Evolutionary conservation across 108 stramenopile genomes (phyloP).

Genomic region (Cyclotella kingstonii): DNA sequence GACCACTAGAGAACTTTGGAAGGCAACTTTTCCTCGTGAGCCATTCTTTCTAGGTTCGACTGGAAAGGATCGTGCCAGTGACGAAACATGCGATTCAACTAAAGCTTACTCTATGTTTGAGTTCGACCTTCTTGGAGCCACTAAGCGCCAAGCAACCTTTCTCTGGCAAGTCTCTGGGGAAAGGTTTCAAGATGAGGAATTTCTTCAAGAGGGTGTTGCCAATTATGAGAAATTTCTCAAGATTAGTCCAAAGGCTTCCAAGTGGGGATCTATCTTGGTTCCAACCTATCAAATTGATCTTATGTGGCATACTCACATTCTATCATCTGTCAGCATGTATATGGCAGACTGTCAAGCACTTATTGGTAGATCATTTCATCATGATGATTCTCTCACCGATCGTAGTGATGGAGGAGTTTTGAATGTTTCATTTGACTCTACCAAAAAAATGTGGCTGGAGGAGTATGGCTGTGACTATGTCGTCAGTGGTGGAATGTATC

Average conservation of each 20-base stretch:
- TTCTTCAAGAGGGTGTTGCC: constrained; percentile 37
- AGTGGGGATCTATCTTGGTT: constrained; percentile 29
- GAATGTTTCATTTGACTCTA: constrained; percentile 40
- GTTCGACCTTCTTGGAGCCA: constrained; percentile 39
- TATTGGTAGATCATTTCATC: constrained; percentile 37
- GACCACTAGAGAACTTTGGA: not conserved
- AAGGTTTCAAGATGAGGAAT: constrained; percentile 24
- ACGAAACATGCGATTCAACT: not conserved
- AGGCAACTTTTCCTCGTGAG: not conserved
- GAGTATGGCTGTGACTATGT: constrained; percentile 39
- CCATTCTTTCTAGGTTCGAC: constrained; percentile 1
- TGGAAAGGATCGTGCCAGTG: not conserved
- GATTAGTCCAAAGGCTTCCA: constrained; percentile 4
- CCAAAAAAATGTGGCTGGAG: constrained; percentile 46
- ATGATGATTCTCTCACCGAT: constrained; percentile 66
- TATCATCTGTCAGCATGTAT: constrained; percentile 31
- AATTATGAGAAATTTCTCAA: constrained; percentile 43
- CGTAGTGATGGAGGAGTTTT: constrained; percentile 40
- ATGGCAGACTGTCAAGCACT: constrained; percentile 37
- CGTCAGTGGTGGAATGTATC: constrained; percentile 62
- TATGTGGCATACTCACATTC: constrained; percentile 64
- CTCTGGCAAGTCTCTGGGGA: constrained; percentile 57
- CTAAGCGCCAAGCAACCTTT: constrained; percentile 47
- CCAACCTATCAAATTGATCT: constrained; percentile 70
- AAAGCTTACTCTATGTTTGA: constrained; percentile 9